Base-by-base conservation (phyloP, 805 yeast species). In the Candida qinlingensis region DNA sequence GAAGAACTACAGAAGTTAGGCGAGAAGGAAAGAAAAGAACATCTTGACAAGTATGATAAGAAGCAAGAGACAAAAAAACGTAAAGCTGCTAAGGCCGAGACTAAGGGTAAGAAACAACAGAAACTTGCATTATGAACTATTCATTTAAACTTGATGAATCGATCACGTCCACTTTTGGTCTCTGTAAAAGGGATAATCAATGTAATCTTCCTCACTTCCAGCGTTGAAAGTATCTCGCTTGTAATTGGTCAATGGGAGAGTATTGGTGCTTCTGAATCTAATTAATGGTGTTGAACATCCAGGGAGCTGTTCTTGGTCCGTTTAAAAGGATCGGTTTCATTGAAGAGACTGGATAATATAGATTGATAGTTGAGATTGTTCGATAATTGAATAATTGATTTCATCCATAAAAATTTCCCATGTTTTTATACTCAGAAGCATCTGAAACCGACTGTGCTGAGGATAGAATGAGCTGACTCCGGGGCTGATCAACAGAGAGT, bases 11-110 rank as follows among this genome's bases (percentile, higher is more conserved):
- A 76, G 41, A 72, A 69, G 27, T 56, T 68, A 13, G 99, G 98
- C 1, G 80, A 71, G 4, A 74, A 73, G 45, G 89, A 87, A 52
- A 74, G 98, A 50, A 75, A 74, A 13, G 89, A 81, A 52, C 89
- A 86, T 49, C 65, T 77, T 55, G 76, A 74, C 39, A 85, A 87
- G 63, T 81, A 74, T 51, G 85, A 81, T 51, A 79, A 71, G 53
- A 85, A 84, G 59, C 65, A 62, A 55, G 70, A 62, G 44, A 65
- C 52, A 4, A 50, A 65, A 55, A 55, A 56, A 46, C 58, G 60
- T 45, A 60, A 59, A 46, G 45, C 27, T 5, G 36, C 50, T 7
- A 39, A 45, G 28, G 30, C 38, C 5, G 47, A 41, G 8, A 44
- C 41, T n/a, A 49, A 49, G 13, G 42, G 13, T 3, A 45, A 42